Evolutionary conservation across 2,329 filamentous ascomycete species (phyloP).

Genomic region (Colletotrichum agaves): DNA sequence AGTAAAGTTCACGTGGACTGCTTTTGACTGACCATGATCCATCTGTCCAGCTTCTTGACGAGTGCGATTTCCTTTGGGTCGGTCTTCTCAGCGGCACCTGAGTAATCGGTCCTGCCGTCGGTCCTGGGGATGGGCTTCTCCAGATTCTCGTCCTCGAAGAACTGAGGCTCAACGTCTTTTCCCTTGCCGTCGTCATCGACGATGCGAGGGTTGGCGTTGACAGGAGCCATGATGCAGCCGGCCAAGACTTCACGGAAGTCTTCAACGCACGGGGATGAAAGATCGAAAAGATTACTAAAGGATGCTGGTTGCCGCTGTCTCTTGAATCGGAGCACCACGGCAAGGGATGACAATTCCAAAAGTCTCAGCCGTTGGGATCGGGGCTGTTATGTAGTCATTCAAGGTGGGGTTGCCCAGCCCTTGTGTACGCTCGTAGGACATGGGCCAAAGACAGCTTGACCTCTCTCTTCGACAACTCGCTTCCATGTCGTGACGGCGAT

Average conservation of each 20-base stretch:
- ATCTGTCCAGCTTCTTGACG: constrained; percentile 53
- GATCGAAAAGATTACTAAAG: neutral
- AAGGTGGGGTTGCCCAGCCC: constrained; percentile 23
- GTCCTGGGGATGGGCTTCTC: constrained; percentile 39
- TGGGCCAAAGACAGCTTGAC: neutral
- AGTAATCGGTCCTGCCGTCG: constrained; percentile 47
- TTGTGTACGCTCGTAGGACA: neutral
- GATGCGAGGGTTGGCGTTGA: neutral
- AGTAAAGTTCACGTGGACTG: neutral
- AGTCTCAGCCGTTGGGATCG: neutral
- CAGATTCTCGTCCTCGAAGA: constrained; percentile 37
- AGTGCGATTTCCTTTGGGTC: constrained; percentile 53
- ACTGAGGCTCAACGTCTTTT: constrained; percentile 30
- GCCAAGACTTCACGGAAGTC: constrained; percentile 3
- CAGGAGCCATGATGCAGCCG: constrained; percentile 1
- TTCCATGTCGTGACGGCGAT: constrained; percentile 13
- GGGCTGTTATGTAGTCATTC: constrained; percentile 23
- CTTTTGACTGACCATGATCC: constrained; percentile 47
- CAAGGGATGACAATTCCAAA: no score
- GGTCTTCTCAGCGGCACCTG: constrained; percentile 52
- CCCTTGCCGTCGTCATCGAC: constrained; percentile 1
- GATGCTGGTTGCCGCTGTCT: neutral
- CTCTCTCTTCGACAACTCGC: constrained; percentile 1
- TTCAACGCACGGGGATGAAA: neutral
- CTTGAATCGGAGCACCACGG: constrained; percentile 7